Base-by-base conservation (phyloP, 164 flowering plant genomes). In the Magnolia officinalis region DNA sequence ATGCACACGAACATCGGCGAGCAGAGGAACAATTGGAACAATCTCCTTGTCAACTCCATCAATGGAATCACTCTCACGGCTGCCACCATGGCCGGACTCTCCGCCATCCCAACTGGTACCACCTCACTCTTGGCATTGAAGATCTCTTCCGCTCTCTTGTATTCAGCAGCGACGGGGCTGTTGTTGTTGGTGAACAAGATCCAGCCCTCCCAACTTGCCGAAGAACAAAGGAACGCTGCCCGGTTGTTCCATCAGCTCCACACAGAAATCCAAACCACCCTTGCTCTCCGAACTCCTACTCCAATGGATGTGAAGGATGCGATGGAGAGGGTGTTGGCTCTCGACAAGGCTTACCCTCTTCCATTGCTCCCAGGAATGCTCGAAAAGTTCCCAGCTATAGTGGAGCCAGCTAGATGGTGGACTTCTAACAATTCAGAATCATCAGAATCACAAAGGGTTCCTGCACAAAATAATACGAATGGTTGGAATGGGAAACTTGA, bases 141-240 rank as follows among this genome's bases (percentile, higher is more conserved):
- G 80, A 1, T 87, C 1, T 82, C 92, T 0, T 86, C 93, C 0
- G 74, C 82, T 2, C 29, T 85, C 1, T 26, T 91, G 26, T 89
- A 81, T 59, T 31, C 82, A 1, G 90, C 91, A 7, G 90, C 90
- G 10, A 86, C 92, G 0, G 89, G 88, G n/a, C 74, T 92, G 77
- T 58, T 88, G 71, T 24, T 83, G 73, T 74, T 88, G 61, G 84
- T 89, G 85, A 89, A 88, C 84, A 90, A 84, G 78, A 86, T 90
- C 74, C 94, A 92, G 68, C 97, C 95, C 0, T 91, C 93, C 0
- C 95, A 92, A 55, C 88, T 90, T 0, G 90, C 88, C 2, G 92
- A 91, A 79, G 94, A 91, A 72, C 97, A 92, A 70, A 67, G 91
- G 19, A 89, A 91, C 24, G 91, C 90, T 0, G 70, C 85, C 0